Evolutionary conservation across 1,284 basidiomycete species (phyloP), one percentile per base, ranked within the genome.

Genomic region (Mycosarcoma maydis): DNA sequence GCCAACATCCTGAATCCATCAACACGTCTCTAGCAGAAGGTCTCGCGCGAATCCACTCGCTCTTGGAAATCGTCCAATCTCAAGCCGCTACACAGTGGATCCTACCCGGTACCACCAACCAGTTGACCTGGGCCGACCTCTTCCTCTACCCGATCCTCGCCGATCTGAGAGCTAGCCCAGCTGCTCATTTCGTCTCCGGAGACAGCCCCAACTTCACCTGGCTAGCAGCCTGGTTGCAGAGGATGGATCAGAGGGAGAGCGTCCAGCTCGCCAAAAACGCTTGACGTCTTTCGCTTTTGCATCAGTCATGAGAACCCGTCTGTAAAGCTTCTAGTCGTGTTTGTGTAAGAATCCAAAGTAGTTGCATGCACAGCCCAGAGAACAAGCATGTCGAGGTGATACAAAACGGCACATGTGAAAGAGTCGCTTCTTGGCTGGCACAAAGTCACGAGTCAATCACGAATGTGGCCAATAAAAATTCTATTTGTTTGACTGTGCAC

Each of bases 81-180:
- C 59, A 64, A 27, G 55, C 44, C 2, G n/a, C n/a, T 4, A 37
- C 19, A 14, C n/a, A n/a, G n/a, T n/a, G n/a, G n/a, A n/a, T n/a
- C n/a, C n/a, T n/a, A n/a, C n/a, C n/a, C n/a, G n/a, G n/a, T n/a
- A n/a, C n/a, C n/a, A n/a, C n/a, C n/a, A n/a, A n/a, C n/a, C 20
- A 48, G 0, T 7, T 64, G 6, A 55, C 46, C 2, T 72, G 69
- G 69, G 57, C 69, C 3, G 69, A 72, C 24, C 51, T 72, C 1
- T 72, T 72, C 59, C 50, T 72, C 14, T 72, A 49, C 36, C 69
- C 69, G 26, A 50, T 69, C 26, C 13, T 68, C 9, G 59, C 58
- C 48, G 64, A 72, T 39, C 34, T 72, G 3, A 26, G 54, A 8
- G 46, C 42, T 2, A 43, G 46, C 11, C 59, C 64, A 6, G 57